Conservation (phyloP, 2,329 filamentous ascomycete genomes). For the Fusarium brachygibbosum region DNA sequence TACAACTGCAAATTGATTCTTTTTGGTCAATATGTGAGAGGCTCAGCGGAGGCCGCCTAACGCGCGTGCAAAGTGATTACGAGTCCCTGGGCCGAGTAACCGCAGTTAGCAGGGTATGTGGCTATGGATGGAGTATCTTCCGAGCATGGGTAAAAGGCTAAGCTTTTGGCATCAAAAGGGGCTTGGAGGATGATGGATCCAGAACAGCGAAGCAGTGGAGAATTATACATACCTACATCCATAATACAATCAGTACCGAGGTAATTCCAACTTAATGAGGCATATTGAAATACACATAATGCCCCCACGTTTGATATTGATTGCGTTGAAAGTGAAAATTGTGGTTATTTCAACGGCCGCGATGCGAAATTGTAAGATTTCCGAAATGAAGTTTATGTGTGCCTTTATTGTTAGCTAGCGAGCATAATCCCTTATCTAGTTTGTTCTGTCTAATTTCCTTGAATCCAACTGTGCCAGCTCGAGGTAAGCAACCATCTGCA, state of each 20-base stretch:
- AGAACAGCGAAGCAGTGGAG: constrained; percentile 22
- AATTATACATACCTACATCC: constrained; percentile 8
- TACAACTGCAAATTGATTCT: constrained; percentile 4
- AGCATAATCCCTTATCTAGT: constrained; percentile 8
- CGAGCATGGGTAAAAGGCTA: constrained; percentile 22
- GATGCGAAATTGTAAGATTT: constrained; percentile 1
- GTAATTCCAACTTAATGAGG: background rate
- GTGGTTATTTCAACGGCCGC: constrained; percentile 5
- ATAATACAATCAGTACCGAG: background rate
- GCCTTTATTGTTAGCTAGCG: background rate
- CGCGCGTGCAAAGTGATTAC: constrained; percentile 37
- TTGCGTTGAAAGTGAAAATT: constrained; percentile 11
- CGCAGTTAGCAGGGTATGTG: constrained; percentile 19
- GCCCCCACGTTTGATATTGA: constrained; percentile 36
- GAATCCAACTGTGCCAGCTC: constrained; percentile 1
- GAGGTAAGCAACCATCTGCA: constrained; percentile 15
- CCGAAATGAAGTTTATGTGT: constrained; percentile 8
- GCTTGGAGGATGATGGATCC: constrained; percentile 21
- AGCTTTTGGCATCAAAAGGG: constrained; percentile 37
- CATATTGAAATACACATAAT: constrained; percentile 7
- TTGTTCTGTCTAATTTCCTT: constrained; percentile 15
- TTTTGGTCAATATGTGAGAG: constrained; percentile 20
- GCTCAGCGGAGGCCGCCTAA: constrained; percentile 41
- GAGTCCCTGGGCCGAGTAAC: constrained; percentile 29
- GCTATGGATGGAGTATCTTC: constrained; percentile 16